Conservation (phyloP, 208 protist genomes). For the Borovskyia barvae region DNA sequence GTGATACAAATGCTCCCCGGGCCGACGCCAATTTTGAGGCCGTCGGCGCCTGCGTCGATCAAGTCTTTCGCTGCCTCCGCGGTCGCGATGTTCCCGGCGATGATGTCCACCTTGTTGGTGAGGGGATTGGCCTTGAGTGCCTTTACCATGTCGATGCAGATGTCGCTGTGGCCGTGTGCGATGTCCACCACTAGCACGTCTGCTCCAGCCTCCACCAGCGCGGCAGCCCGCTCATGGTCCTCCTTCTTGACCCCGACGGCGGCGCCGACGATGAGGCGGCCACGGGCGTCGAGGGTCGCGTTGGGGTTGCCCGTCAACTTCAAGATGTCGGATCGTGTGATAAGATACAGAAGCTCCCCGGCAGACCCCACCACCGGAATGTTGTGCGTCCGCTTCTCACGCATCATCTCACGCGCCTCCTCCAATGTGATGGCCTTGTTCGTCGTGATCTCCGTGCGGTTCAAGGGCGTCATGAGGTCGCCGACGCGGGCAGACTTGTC, state of each 20-base stretch:
- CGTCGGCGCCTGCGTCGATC: conserved; percentile 88
- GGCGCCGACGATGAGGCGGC: conserved; percentile 80
- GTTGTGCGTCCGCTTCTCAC: conserved; percentile 48
- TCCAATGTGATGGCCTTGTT: conserved; percentile 63
- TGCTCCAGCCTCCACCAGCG: conserved; percentile 67
- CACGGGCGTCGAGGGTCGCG: conserved; percentile 70
- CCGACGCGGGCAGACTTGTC: conserved; percentile 30
- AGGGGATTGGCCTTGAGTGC: conserved; percentile 66
- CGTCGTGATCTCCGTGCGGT: conserved; percentile 41
- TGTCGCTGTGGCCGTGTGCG: conserved; percentile 87
- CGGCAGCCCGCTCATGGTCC: conserved; percentile 58
- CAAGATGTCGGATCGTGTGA: conserved; percentile 80
- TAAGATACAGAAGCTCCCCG: conserved; percentile 69
- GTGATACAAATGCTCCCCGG: conserved; percentile 90
- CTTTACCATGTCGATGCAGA: conserved; percentile 85
- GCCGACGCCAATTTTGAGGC: conserved; percentile 88
- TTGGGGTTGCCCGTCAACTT: conserved; percentile 72
- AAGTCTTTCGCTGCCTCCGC: conserved; percentile 76
- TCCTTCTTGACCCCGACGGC: conserved; percentile 85
- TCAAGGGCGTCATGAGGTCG: conserved; percentile 71
- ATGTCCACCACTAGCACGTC: conserved; percentile 92
- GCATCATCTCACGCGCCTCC: conserved; percentile 72
- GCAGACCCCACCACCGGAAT: conserved; percentile 63
- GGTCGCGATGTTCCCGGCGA: conserved; percentile 91
- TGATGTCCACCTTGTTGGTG: conserved; percentile 70